Base-by-base conservation (phyloP, 2,329 filamentous ascomycete species). In the Pseudopithomyces chartarum region DNA sequence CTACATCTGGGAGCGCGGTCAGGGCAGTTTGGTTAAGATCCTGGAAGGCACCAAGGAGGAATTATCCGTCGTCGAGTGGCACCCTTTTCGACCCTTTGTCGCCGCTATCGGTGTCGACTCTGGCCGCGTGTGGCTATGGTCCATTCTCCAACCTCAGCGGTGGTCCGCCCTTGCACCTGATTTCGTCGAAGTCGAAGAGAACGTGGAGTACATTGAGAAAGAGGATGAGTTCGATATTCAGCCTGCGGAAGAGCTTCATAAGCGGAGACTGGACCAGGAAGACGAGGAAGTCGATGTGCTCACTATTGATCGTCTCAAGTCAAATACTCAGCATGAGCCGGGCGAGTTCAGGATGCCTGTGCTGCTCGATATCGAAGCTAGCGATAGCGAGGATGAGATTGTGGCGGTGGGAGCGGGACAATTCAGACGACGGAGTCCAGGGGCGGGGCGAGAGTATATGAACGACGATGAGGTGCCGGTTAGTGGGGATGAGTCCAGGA, bases 191-290 rank as follows among this genome's bases (percentile, higher is more conserved):
- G 92, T 99, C 13, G 95, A 99, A 77, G 95, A 99, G 77, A 99
- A 99, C 66, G 92, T 97, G 20, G 92, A 98, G 74, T 99, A 99
- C 73, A 86, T 96, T 40, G 95, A 99, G 76, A 86, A 87, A 54
- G 95, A 99, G 77, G 95, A 99, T 73, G 95, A 99, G 73, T 99
- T 99, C 67, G 96, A 99, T 75, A 96, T 98, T 55, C 95, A 98
- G 72, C 92, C 92, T 0, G 89, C 94, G 56, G 94, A 97, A 72
- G 94, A 98, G 75, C 88, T 98, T 54, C 92, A 96, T 72, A 94
- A 97, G 75, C 87, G 94, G 29, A 86, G 93, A 42, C 82, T 98
- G 2, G 93, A 98, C 72, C 84, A 90, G 12, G 95, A 99, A 77
- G 95, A 98, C 67, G 95, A 98, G 73, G 89, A 92, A 56, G 88